Base-by-base conservation (phyloP, 2,329 filamentous ascomycete species). In the Acephala macrosclerotiorum region DNA sequence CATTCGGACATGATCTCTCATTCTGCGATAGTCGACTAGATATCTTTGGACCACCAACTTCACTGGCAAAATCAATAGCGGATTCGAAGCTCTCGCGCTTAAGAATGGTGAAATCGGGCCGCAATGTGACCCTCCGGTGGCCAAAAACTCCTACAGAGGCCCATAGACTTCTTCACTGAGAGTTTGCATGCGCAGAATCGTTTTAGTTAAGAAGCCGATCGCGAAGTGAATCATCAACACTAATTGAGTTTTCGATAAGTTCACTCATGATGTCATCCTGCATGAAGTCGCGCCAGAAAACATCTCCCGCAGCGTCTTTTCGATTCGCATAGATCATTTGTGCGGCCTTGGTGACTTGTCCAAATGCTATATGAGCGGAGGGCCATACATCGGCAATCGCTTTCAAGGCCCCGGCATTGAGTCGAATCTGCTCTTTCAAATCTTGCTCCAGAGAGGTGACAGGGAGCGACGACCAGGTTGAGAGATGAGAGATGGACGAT, bases 401-500 rank as follows among this genome's bases (percentile, higher is more conserved):
- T 29, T 67, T 73, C 40, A 73, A 60, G 0, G 64, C 71, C 18
- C 71, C 71, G 2, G 60, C 92, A 70, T 93, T 94, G n/a, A 96
- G 85, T 1, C 90, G 87, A 62, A 96, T 91, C 71, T 87, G 88
- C 78, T 93, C 91, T 69, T 89, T 89, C 70, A 90, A 83, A 71
- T 86, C 86, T 68, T 88, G 89, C 74, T 89, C 88, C 73, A 87
- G 84, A 74, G 64, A 79, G 56, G 89, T 82, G 61, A 85, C 86
- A 74, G 86, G 87, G 22, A 89, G 82, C 62, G 81, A 88, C 75
- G 86, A 88, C 87, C 92, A 96, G 69, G 91, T 91, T 62, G 90
- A 92, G 33, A 96, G 84, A 73, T 96, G 91, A 5, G 94, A 90
- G 71, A 94, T 91, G 9, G 91, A 92, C 20, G 90, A 91, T 63